Percentiles rank a stretch among this genome's conserved stretches.
phyloP scores from a whole-genome alignment of 2,329 filamentous ascomycete genomes.

The Colletotrichum incanum region DNA sequence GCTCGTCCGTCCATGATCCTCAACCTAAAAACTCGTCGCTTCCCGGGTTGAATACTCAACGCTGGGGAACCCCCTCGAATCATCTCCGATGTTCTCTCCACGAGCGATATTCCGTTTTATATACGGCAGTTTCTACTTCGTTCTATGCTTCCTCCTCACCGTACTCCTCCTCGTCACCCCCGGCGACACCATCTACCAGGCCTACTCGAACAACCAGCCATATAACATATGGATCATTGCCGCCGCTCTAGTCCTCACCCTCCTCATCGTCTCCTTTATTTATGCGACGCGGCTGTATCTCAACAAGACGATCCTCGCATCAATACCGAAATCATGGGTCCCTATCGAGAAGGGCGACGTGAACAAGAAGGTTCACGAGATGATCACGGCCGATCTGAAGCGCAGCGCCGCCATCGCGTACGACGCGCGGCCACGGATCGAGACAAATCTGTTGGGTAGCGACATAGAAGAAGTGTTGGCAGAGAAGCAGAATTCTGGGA shows the following conservation, averaged over 20 bases:
- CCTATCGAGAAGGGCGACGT: constrained; percentile 91
- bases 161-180: constrained; percentile 85
- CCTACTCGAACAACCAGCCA: constrained; percentile 74
- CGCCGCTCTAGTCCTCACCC: constrained; percentile 81
- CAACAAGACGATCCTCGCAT: constrained; percentile 82
- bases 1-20: constrained; percentile 38
- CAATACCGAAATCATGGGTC: constrained; percentile 89
- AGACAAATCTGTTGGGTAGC: constrained; percentile 45
- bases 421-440: constrained; percentile 79
- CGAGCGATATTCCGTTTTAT: constrained; percentile 81
- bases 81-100: constrained; percentile 56
- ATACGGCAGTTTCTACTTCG: constrained; percentile 84
- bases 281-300: constrained; percentile 91
- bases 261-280: constrained; percentile 79
- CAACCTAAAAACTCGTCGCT: constrained; percentile 41
- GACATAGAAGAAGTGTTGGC: constrained; percentile 32
- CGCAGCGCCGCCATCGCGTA: constrained; percentile 87
- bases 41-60: constrained; percentile 43
- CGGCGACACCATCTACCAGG: constrained; percentile 85
- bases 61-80: constrained; percentile 32
- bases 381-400: constrained; percentile 81
- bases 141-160: constrained; percentile 82
- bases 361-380: constrained; percentile 78
- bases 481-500: constrained; percentile 43
- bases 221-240: constrained; percentile 89